Base-by-base conservation (phyloP, 2,329 filamentous ascomycete genomes). In the Alternaria sp. region DNA sequence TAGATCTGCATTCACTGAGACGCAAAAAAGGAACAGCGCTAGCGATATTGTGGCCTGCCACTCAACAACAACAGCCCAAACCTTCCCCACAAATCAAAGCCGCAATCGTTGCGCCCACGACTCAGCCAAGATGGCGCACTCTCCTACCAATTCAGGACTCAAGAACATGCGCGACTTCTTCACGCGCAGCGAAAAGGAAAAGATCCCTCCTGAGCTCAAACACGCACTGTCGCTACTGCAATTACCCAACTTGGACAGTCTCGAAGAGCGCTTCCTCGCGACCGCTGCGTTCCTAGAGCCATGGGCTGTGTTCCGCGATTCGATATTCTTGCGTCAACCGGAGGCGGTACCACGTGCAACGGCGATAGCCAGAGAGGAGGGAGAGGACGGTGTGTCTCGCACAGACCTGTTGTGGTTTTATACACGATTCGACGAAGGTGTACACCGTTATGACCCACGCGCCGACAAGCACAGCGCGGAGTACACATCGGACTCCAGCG, bases 321-420 rank as follows among this genome's bases (percentile, higher is more conserved):
- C 52, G 7, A 71, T 71, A 23, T 54, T 77, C 8, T 62, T 78
- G 2, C 21, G 74, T 12, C 65, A 67, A 17, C 58, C 67, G 4
- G 51, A 67, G 12, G 61, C 58, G 11, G 57, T 64, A 23, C 57
- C 59, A 3, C 66, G 67, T 36, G 30, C 65, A 5, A 70, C 67
- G 2, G 19, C 26, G 21, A 30, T 55, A 28, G 23, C 54, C 46
- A 45, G 26, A 10, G 19, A 8, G 12, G 51, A 58, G 5, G 30
- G 26, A 5, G 57, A 65, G 2, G 52, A 47, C 43, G 56, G 57
- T 4, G 66, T 79, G 26, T 65, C 66, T 5, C 70, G 70, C 19
- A 54, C 56, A 5, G 74, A 74, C 11, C 63, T 79, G 10, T 50
- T 79, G 11, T 75, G 67, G 69, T 78, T 72, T 56, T 79, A 79